phyloP scores from a whole-genome alignment of 2,329 filamentous ascomycete genomes.

The Aspergillus costaricaensis region DNA sequence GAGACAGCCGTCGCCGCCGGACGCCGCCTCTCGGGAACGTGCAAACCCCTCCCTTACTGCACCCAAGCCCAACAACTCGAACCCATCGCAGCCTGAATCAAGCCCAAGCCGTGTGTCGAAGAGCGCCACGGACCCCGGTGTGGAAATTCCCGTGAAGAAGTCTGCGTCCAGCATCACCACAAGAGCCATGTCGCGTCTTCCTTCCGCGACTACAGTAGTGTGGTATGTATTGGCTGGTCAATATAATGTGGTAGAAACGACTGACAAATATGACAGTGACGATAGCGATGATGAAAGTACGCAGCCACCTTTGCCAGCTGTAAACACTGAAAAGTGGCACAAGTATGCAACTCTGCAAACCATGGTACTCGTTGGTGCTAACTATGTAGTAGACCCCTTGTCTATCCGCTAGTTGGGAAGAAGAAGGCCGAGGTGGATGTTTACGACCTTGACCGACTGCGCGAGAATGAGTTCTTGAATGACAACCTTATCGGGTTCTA shows the following conservation, averaged over 20 bases:
- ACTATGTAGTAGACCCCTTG: constrained; percentile 37
- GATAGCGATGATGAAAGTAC: constrained; percentile 20
- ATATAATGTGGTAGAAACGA: constrained; percentile 9
- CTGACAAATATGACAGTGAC: constrained; percentile 15
- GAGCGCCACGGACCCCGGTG: constrained; percentile 9
- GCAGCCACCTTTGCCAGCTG: constrained; percentile 8
- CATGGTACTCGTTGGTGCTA: neutral
- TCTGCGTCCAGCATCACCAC: constrained; percentile 29
- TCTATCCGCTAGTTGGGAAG: constrained; percentile 49
- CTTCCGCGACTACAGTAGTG: constrained; percentile 20
- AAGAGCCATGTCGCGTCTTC: constrained; percentile 32
- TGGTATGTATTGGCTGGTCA: constrained; percentile 17
- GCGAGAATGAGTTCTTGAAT: constrained; percentile 85
- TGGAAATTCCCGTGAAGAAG: constrained; percentile 35
- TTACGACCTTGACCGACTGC: constrained; percentile 64
- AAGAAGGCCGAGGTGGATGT: constrained; percentile 49
- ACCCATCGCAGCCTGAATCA: constrained; percentile 2
- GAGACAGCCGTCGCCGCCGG: constrained; percentile 3
- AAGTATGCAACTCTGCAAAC: constrained; percentile 13
- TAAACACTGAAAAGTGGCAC: constrained; percentile 26
- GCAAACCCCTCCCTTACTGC: constrained; percentile 9
- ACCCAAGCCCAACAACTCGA: neutral
- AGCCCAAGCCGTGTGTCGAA: constrained; percentile 14
- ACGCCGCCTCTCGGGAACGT: constrained; percentile 1
- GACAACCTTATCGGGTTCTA: constrained; percentile 93